Evolutionary conservation across 2,329 filamentous ascomycete species (phyloP).

Genomic region (Xylariaceae sp.): DNA sequence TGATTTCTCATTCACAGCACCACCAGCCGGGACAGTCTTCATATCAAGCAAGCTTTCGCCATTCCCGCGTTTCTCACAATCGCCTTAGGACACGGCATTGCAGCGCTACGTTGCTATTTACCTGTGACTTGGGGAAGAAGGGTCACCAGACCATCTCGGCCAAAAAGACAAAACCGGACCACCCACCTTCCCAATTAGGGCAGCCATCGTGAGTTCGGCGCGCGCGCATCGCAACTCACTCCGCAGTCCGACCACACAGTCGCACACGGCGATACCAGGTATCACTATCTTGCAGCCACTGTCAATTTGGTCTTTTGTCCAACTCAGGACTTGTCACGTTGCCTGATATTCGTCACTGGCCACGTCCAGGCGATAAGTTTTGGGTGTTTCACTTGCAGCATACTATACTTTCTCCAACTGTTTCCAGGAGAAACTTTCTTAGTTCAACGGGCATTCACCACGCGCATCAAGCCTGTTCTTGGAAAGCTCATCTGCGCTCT

Average conservation of each 20-base stretch:
- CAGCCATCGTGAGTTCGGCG: conserved; percentile 34
- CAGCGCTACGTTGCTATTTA: conserved; percentile 37
- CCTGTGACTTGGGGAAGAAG: conserved; percentile 31
- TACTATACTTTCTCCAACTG: conserved; percentile 4
- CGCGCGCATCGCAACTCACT: conserved; percentile 25
- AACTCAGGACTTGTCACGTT: conserved; percentile 30
- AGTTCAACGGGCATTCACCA: conserved; percentile 6
- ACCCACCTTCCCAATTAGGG: conserved; percentile 44
- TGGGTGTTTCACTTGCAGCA: conserved; percentile 13
- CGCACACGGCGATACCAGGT: conserved; percentile 16
- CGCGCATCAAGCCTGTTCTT: not conserved
- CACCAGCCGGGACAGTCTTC: not conserved
- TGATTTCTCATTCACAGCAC: conserved; percentile 24
- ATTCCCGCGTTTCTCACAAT: not conserved
- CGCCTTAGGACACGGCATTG: conserved; percentile 1
- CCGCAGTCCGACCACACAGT: conserved; percentile 2
- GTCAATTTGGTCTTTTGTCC: conserved; percentile 19
- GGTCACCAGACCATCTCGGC: conserved; percentile 39
- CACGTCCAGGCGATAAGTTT: conserved; percentile 22
- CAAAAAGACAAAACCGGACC: conserved; percentile 20
- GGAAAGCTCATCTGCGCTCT: conserved; percentile 6
- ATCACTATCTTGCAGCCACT: conserved; percentile 1
- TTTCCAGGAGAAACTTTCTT: conserved; percentile 1
- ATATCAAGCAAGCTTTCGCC: conserved; percentile 1
- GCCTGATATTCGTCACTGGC: conserved; percentile 24